Percentiles rank a stretch among this genome's conserved stretches.
phyloP scores from a whole-genome alignment of 2,329 filamentous ascomycete genomes.

The Onygenales sp. region DNA sequence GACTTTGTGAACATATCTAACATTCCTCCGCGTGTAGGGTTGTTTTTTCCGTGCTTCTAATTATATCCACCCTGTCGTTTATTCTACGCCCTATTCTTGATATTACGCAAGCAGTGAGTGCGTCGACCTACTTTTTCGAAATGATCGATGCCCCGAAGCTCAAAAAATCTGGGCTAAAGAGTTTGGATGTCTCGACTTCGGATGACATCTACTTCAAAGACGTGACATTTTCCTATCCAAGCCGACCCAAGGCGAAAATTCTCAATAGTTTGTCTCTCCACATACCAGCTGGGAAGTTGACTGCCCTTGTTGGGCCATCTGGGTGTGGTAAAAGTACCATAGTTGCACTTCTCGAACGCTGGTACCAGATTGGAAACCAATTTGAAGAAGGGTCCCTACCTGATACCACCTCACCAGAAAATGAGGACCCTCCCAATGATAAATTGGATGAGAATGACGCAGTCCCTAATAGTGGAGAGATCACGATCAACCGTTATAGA shows the following conservation, averaged over 20 bases:
- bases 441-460: background rate
- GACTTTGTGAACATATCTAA: background rate
- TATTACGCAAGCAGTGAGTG: slow-evolving; percentile 25
- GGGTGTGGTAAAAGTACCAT: slow-evolving; percentile 40
- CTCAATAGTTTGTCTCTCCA: slow-evolving; percentile 24
- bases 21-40: slow-evolving; percentile 14
- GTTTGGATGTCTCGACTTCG: slow-evolving; percentile 41
- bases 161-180: slow-evolving; percentile 31
- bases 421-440: background rate
- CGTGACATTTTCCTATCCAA: slow-evolving; percentile 65
- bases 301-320: slow-evolving; percentile 37
- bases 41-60: slow-evolving; percentile 24
- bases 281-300: slow-evolving; percentile 28
- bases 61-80: slow-evolving; percentile 8
- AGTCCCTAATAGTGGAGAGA: slow-evolving; percentile 29
- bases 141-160: slow-evolving; percentile 21
- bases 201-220: slow-evolving; percentile 52
- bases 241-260: slow-evolving; percentile 26
- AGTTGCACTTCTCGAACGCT: slow-evolving; percentile 33
- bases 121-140: slow-evolving; percentile 23
- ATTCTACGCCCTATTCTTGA: slow-evolving; percentile 22
- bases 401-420: background rate
- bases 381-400: background rate
- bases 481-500: slow-evolving; percentile 45
- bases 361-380: slow-evolving; percentile 25